Evolutionary conservation across 352 stramenopile species (phyloP), one percentile per base, ranked within the genome.

Genomic region (Globisporangium parvum): DNA sequence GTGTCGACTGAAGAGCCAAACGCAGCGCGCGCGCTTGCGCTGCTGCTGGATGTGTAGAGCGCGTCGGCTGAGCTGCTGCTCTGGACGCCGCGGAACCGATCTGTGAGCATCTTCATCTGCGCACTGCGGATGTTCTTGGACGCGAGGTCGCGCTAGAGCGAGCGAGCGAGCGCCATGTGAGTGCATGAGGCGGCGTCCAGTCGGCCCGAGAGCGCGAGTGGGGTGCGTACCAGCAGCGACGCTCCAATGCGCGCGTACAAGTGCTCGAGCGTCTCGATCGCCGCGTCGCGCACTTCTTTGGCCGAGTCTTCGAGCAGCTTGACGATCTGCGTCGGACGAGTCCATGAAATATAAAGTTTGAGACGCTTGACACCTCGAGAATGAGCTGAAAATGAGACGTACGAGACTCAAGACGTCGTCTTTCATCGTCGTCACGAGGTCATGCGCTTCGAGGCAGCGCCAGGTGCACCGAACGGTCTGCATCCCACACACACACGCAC

Each of bases 281-380:
- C 77, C 2, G 82, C 64, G n/a, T 91, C 66, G 17, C 85, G 82
- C 54, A 94, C 85, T 70, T 94, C 80, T 53, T 94, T 94, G 0
- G 82, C 73, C 31, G 85, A 90, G 57, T 94, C 85, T 63, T 93
- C 80, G 0, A 94, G 62, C 10, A 91, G 51, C 23, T 71, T 70
- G 23, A 94, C 57, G 35, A 85, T 73, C 77, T 87, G 28, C 1
- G 24, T 49, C 12, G 12, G 44, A 61, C 15, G 26, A 12, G n/a
- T 14, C 2, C 6, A 33, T 54, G 20, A 39, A 9, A 37, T 37
- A 37, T 37, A 37, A 37, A 37, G 31, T 37, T 12, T 37, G 42
- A 3, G 9, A n/a, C n/a, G n/a, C n/a, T n/a, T n/a, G n/a, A n/a
- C n/a, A n/a, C n/a, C n/a, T n/a, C n/a, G n/a, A n/a, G n/a, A 37